Evolutionary conservation across 1,284 basidiomycete genomes (phyloP), one percentile per base, ranked within the genome.

Genomic region (Earliella scabrosa): DNA sequence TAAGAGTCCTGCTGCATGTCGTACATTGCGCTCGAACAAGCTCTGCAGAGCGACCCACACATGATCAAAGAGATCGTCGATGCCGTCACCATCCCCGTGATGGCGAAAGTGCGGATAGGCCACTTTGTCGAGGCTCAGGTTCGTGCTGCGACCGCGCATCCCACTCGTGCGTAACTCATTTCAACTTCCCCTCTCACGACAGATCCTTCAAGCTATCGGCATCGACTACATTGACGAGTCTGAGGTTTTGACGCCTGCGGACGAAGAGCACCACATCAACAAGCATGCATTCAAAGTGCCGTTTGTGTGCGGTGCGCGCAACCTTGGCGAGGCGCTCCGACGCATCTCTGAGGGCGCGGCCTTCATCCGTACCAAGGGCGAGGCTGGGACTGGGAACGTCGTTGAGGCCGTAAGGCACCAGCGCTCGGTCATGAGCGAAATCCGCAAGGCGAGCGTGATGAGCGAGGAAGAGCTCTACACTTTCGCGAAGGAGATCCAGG

Each of bases 181-280:
- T 10, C 43, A 48, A 32, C 20, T 29, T 43, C 39, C n/a, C n/a
- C n/a, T n/a, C 41, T 53, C 48, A 47, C 6, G n/a, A 41, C 39
- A 96, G 90, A 97, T 99, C 68, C 78, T 98, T 31, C 95, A 98
- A 82, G 85, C 88, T 20, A 83, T 98, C 69, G 96, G 97, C 10
- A 91, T 98, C 50, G 97, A 99, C 77, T 99, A 98, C 76, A 97
- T 99, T 66, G 97, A 99, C 74, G 94, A 95, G 76, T 95, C 90
- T 16, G 97, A 98, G 76, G 97, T 99, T 45, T 82, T 99, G 56
- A 98, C 97, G 0, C 94, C 95, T 41, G 97, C 97, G 26, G 97
- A 96, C 71, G 92, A 95, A 52, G 88, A 93, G 67, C 80, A 85
- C 72, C 77, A 77, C 73, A 88, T 92, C 79, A 93, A 93, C 78